Percentiles rank a stretch among this genome's conserved stretches.
Conservation (phyloP, 2,329 filamentous ascomycete genomes). For the Thermomyces lanuginosus region DNA sequence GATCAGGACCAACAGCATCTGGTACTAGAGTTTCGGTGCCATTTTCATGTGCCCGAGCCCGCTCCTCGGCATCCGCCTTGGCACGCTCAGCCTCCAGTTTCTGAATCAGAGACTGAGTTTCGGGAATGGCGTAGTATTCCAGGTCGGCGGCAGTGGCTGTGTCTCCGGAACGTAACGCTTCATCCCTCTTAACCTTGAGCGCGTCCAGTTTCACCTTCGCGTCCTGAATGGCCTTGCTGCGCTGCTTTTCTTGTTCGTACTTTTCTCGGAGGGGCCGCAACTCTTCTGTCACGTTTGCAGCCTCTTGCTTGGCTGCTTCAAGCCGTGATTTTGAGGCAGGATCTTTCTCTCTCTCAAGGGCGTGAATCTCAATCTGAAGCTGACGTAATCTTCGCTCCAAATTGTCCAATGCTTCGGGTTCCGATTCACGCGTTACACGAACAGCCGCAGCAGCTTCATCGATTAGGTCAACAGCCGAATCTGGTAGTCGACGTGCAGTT, state of each 20-base stretch:
- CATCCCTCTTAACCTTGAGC: constrained; percentile 79
- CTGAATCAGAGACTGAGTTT: constrained; percentile 67
- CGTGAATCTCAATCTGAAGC: constrained; percentile 93
- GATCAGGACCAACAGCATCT: constrained; percentile 85
- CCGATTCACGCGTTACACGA: constrained; percentile 83
- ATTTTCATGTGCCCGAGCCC: constrained; percentile 39
- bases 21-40: constrained; percentile 57
- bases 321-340: constrained; percentile 77
- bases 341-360: constrained; percentile 83
- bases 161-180: constrained; percentile 77
- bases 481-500: constrained; percentile 74
- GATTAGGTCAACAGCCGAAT: constrained; percentile 91
- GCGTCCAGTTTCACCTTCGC: constrained; percentile 89
- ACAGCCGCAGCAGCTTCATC: constrained; percentile 97
- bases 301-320: constrained; percentile 69
- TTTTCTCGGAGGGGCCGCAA: constrained; percentile 81
- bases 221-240: constrained; percentile 81
- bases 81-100: constrained; percentile 66
- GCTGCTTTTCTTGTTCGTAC: constrained; percentile 83
- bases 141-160: constrained; percentile 80
- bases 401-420: constrained; percentile 88
- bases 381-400: constrained; percentile 81
- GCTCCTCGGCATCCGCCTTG: constrained; percentile 54
- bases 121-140: constrained; percentile 92
- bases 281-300: constrained; percentile 87